Percentiles rank a stretch among this genome's conserved stretches.
Evolutionary conservation across 208 protist genomes (phyloP).

Genomic region (Leishmania turanica): DNA sequence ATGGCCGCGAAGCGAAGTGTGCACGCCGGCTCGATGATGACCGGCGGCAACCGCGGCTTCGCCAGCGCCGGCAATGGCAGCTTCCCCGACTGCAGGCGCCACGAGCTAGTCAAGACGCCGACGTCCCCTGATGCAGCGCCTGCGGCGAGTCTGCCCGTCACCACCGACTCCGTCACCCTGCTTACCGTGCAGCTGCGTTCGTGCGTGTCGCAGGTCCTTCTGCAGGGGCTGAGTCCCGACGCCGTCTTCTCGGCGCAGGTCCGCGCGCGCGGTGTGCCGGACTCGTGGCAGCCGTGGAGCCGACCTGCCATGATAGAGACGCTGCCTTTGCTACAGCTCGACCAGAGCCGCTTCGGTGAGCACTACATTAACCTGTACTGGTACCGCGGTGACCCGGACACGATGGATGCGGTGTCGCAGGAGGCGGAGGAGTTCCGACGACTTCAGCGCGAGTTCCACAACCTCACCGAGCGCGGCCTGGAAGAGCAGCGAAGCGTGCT

Average conservation of each 20-base stretch:
- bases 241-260: constrained; percentile 48
- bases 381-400: constrained; percentile 51
- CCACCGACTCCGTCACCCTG: constrained; percentile 22
- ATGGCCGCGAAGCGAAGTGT: constrained; percentile 4
- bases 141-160: background rate
- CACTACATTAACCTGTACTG: constrained; percentile 93
- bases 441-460: constrained; percentile 66
- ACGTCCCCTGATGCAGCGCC: background rate
- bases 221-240: constrained; percentile 45
- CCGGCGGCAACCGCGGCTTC: constrained; percentile 14
- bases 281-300: constrained; percentile 90
- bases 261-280: constrained; percentile 46
- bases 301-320: constrained; percentile 44
- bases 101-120: constrained; percentile 15
- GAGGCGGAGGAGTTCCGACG: constrained; percentile 47
- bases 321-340: constrained; percentile 68
- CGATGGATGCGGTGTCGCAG: constrained; percentile 25
- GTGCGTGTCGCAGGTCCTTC: constrained; percentile 35
- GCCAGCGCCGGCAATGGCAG: constrained; percentile 7
- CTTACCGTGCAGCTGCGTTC: constrained; percentile 55
- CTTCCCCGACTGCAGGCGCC: constrained; percentile 22
- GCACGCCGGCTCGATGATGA: background rate
- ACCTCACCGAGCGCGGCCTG: constrained; percentile 63
- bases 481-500: constrained; percentile 50
- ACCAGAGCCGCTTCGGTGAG: constrained; percentile 87